Percentiles rank a stretch among this genome's conserved stretches.
Evolutionary conservation across 345 rosid species (phyloP).

Genomic region (Melaleuca alternifolia): DNA sequence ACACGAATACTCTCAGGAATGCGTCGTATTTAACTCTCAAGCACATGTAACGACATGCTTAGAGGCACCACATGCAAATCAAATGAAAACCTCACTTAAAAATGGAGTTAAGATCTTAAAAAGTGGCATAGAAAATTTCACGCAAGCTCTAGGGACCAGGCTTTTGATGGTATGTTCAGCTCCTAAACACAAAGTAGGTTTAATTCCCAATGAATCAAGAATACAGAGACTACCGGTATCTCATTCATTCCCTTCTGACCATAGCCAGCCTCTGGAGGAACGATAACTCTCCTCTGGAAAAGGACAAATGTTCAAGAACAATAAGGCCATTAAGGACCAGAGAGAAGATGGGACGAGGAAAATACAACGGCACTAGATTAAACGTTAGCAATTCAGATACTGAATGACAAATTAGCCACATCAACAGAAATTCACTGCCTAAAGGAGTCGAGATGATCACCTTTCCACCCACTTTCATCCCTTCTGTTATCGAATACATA

Average conservation of each 20-base stretch:
- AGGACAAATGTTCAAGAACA: neutral
- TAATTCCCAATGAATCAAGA: neutral
- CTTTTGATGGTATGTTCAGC: neutral
- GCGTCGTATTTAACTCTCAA: neutral
- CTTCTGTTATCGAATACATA: constrained; percentile 62
- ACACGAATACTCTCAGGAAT: neutral
- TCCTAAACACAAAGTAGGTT: neutral
- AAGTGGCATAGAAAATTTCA: neutral
- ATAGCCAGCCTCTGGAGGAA: constrained; percentile 80
- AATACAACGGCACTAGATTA: neutral
- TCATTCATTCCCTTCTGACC: constrained; percentile 83
- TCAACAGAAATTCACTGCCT: neutral
- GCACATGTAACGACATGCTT: neutral
- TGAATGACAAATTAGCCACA: neutral
- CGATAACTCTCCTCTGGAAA: constrained; percentile 75
- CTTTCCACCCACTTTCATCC: constrained; percentile 95
- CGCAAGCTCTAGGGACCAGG: neutral
- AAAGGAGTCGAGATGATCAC: constrained; percentile 11
- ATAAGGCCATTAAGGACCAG: neutral
- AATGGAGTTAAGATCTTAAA: neutral
- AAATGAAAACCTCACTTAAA: neutral
- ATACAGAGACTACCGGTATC: constrained; percentile 49
- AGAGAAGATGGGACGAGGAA: neutral
- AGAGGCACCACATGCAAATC: neutral
- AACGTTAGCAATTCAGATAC: neutral